Evolutionary conservation across 108 stramenopile genomes (phyloP), one percentile per base, ranked within the genome.

Genomic region (Cylindrotheca fusiformis): DNA sequence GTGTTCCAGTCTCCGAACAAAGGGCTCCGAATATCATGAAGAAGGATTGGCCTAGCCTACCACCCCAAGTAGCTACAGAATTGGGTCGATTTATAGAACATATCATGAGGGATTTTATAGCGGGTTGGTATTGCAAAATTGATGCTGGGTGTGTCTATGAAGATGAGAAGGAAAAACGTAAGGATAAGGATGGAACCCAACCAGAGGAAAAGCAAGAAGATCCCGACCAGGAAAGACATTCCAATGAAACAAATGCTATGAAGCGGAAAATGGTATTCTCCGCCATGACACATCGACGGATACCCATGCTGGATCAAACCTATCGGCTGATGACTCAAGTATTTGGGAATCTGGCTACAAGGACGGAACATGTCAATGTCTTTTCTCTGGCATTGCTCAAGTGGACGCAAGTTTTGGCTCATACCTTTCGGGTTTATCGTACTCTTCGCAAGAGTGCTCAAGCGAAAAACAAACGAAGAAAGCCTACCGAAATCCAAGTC

Each of bases 361-460:
- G 81, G 8, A 83, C 69, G n/a, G 88, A 90, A 70, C 79, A 86
- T 64, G 81, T 93, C 55, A 93, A 93, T 50, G 54, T 90, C 8
- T 58, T 84, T 32, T 74, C 82, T 47, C 53, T 93, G 33, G 56
- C 88, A 29, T 50, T 93, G 29, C 47, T 93, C 3, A 87, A 90
- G 58, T 78, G 85, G 73, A 78, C 80, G 10, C 67, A 83, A 44
- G 79, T 93, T 0, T 31, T 93, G 32, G 81, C 78, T 29, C 78
- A 84, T 29, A 90, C 87, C 45, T 74, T 93, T 27, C 66, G 72
- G 45, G 68, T 75, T 8, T 93, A 93, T 54, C 74, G 88, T 29
- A 58, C 80, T 31, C 60, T 93, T 67, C 77, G 81, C 44, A 64
- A 62, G 32, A 27, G 52, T 2, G 84, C 86, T 0, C 22, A 62